Percentiles rank a stretch among this genome's conserved stretches.
Evolutionary conservation across 441 rosid species (phyloP).

Genomic region (Erodium chrysanthum): DNA sequence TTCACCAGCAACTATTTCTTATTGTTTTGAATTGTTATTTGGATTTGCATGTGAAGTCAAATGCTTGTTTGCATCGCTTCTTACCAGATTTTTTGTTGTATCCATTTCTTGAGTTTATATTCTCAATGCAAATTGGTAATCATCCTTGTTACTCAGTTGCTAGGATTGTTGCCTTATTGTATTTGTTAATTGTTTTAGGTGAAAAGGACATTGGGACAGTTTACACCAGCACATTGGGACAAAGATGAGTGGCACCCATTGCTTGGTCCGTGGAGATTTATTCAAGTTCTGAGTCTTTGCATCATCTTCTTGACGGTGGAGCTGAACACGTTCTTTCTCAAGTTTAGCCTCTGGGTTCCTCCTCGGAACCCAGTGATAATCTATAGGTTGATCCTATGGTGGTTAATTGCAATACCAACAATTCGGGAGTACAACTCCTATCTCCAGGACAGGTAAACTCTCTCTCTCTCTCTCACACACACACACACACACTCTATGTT

Average conservation of each 20-base stretch:
- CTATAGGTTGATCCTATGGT: slow-evolving; percentile 93
- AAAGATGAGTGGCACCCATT: slow-evolving; percentile 97
- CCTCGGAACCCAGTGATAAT: slow-evolving; percentile 86
- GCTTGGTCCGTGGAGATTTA: slow-evolving; percentile 30
- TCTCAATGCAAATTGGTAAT: neutral
- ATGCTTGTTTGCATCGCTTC: neutral
- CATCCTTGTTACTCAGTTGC: neutral
- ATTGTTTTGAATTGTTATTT: neutral
- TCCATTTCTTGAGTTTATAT: no score
- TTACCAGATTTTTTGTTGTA: no score
- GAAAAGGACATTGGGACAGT: slow-evolving; percentile 83
- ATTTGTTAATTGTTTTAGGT: slow-evolving; percentile 35
- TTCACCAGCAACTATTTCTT: neutral
- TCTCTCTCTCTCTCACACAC: slow-evolving; percentile 11
- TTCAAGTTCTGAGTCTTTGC: slow-evolving; percentile 91
- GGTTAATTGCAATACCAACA: slow-evolving; percentile 96
- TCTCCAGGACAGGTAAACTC: slow-evolving; percentile 76
- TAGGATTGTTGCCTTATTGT: neutral
- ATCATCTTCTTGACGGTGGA: slow-evolving; percentile 81
- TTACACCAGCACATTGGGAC: slow-evolving; percentile 99
- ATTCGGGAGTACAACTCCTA: slow-evolving; percentile 94
- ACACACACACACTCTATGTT: neutral
- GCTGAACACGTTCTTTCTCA: slow-evolving; percentile 94
- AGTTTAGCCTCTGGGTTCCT: slow-evolving; percentile 96
- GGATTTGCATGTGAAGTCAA: neutral